Conservation (phyloP, 345 rosid genomes). For the Bretschneidera sinensis region DNA sequence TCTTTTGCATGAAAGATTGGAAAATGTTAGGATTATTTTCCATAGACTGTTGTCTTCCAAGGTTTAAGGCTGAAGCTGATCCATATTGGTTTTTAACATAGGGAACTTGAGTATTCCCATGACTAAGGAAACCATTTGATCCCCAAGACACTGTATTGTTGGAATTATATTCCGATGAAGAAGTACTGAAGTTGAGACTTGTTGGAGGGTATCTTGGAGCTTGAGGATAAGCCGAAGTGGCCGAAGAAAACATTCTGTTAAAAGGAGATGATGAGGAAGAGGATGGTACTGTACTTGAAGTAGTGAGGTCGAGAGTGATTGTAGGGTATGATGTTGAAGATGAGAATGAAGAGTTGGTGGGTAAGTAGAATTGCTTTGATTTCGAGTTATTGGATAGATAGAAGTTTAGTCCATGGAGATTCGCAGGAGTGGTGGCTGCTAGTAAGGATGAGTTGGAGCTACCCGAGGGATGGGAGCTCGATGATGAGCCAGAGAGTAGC, state of each 20-base stretch:
- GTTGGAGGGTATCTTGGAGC: slow-evolving; percentile 31
- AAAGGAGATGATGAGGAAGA: slow-evolving; percentile 33
- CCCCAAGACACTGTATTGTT: slow-evolving; percentile 35
- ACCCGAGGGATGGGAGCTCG: slow-evolving; percentile 31
- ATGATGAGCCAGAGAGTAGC: slow-evolving; percentile 62
- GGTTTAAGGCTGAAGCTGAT: slow-evolving; percentile 20
- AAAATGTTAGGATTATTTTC: slow-evolving; percentile 27
- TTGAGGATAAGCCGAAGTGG: slow-evolving; percentile 15
- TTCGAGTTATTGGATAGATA: slow-evolving; percentile 41
- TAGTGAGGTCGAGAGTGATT: slow-evolving; percentile 81
- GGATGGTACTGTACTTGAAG: slow-evolving; percentile 29
- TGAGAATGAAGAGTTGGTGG: slow-evolving; percentile 44
- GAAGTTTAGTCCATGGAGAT: slow-evolving; percentile 52
- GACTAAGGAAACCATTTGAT: slow-evolving; percentile 30
- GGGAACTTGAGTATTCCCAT: slow-evolving; percentile 27
- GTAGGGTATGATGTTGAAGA: slow-evolving; percentile 61
- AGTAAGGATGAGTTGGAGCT: slow-evolving; percentile 4
- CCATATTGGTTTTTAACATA: slow-evolving; percentile 33
- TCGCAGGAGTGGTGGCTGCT: slow-evolving; percentile 10
- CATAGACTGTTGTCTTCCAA: slow-evolving; percentile 27
- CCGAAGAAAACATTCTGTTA: slow-evolving; percentile 29
- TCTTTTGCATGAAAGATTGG: slow-evolving; percentile 35
- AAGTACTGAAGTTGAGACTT: slow-evolving; percentile 57
- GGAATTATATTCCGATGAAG: slow-evolving; percentile 26
- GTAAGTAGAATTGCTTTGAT: slow-evolving; percentile 40